A percentile compares a stretch with the other conserved stretches of the same genome.
Conservation (phyloP, 306 rosid species). For the Rosa rugosa region DNA sequence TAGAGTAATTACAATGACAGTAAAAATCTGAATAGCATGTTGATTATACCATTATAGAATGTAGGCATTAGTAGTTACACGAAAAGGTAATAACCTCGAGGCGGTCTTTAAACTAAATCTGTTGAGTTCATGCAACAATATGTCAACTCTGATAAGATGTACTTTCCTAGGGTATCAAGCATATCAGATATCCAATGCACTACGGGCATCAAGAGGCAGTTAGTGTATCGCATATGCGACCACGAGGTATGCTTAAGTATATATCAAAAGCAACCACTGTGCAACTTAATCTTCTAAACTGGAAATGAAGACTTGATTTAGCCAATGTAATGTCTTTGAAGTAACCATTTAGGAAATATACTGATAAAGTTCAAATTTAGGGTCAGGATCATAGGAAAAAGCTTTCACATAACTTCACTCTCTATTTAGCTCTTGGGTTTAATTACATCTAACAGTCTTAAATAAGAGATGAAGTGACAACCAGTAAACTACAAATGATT, state of each 20-base stretch:
- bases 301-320: background rate
- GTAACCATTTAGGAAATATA: background rate
- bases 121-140: background rate
- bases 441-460: background rate
- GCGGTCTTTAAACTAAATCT: background rate
- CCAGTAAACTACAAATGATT: background rate
- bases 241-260: background rate
- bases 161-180: background rate
- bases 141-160: background rate
- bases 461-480: background rate
- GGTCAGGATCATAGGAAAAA: background rate
- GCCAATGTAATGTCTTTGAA: background rate
- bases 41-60: background rate
- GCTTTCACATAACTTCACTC: background rate
- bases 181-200: background rate
- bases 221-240: background rate
- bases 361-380: background rate
- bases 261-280: background rate
- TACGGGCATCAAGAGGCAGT: constrained; percentile 4
- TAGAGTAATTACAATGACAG: constrained; percentile 1
- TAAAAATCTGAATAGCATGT: background rate
- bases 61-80: background rate
- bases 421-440: background rate
- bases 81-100: background rate
- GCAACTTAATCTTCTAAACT: background rate